Evolutionary conservation across 441 rosid species (phyloP).

Genomic region (Mallotus repandus): DNA sequence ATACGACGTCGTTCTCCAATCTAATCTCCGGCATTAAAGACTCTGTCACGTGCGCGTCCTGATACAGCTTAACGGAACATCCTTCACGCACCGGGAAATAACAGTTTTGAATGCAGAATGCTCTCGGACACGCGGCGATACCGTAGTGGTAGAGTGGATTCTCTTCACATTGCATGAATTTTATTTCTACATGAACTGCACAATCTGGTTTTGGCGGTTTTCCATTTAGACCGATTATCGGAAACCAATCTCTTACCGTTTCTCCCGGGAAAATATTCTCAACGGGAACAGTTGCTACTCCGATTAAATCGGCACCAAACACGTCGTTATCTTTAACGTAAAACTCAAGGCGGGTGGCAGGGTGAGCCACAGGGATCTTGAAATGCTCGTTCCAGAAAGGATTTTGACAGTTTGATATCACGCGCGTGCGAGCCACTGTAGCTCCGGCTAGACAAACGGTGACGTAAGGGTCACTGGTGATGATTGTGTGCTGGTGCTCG

Average conservation of each 20-base stretch:
- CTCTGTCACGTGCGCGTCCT: constrained; percentile 70
- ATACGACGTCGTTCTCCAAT: constrained; percentile 52
- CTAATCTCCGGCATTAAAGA: constrained; percentile 46
- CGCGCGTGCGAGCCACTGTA: constrained; percentile 80
- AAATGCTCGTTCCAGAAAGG: constrained; percentile 79
- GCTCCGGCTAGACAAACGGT: constrained; percentile 67
- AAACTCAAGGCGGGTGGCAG: constrained; percentile 54
- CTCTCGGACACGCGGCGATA: constrained; percentile 34
- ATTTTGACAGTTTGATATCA: constrained; percentile 56
- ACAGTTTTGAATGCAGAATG: constrained; percentile 43
- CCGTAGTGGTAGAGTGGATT: constrained; percentile 46
- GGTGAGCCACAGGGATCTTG: constrained; percentile 69
- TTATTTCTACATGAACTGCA: constrained; percentile 56
- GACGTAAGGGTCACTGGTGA: constrained; percentile 92
- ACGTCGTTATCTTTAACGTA: constrained; percentile 71
- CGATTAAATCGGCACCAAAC: constrained; percentile 78
- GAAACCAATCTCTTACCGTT: constrained; percentile 60
- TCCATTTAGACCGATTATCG: constrained; percentile 44
- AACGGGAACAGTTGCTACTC: constrained; percentile 51
- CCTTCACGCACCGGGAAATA: constrained; percentile 72
- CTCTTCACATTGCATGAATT: constrained; percentile 46
- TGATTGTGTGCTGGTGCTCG: constrained; percentile 40
- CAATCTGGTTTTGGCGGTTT: constrained; percentile 67
- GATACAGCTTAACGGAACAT: constrained; percentile 62
- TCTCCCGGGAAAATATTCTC: constrained; percentile 42